Base-by-base conservation (phyloP, 345 rosid genomes). In the Acer saccharum region DNA sequence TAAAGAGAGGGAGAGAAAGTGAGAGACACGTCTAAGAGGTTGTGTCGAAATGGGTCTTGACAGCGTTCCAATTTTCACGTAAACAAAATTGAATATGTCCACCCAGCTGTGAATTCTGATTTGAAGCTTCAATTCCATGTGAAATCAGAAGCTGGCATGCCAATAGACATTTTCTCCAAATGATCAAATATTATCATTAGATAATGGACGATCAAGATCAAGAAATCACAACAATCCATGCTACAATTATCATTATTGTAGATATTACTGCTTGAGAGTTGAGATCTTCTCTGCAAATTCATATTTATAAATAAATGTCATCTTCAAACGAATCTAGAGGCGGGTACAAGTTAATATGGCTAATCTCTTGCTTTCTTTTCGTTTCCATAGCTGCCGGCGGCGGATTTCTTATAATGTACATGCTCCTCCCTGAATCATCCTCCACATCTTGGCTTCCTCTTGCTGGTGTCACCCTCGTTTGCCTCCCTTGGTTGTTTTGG, bases 401-500 rank as follows among this genome's bases (percentile, higher is more conserved):
- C 6, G 77, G 88, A 68, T 88, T 88, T 80, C 94, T 95, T 10
- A 11, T 87, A 2, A 72, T 83, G 60, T 95, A 93, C 81, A 44
- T 90, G 60, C 41, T 74, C 65, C 81, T 85, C 43, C 98, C 98
- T 65, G 72, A 76, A 23, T 74, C 81, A 13, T 46, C 83, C 29
- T 80, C 92, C 14, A 75, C 83, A 0, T 10, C 80, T 16, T 91
- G 92, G 94, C 86, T 90, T 20, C 87, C 93, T 48, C 69, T 82
- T 61, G 80, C 82, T 11, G 98, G 98, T 58, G 83, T 90, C 39
- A 6, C 82, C 78, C 88, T 92, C 3, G 91, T 90, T 57, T 89
- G 93, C 84, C 82, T 93, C 16, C 98, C 98, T 14, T 93, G 98
- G 98, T 23, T 87, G 16, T 95, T 95, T 73, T 92, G 98, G 98